Base-by-base conservation (phyloP, 331 rosid species). In the Malus hybrid region DNA sequence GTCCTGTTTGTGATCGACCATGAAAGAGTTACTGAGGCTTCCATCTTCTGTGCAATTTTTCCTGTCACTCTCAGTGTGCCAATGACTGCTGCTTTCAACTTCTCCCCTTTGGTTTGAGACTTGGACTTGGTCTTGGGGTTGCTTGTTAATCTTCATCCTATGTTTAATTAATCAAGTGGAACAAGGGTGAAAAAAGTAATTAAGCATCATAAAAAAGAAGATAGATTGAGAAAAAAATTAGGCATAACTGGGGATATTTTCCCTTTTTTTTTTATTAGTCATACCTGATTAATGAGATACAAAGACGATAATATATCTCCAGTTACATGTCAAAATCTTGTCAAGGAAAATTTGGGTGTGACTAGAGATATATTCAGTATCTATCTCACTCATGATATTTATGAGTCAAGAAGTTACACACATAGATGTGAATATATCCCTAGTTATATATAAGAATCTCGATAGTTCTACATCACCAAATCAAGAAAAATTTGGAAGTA, bases 191-290 rank as follows among this genome's bases (percentile, higher is more conserved):
- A 55, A 7, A 3, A 55, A 19, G 60, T 46, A 55, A 55, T 55
- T 55, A 19, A 55, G 10, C 60, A 55, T 19, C 12, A 9, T 55
- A 19, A 55, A 19, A 46, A 11, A 54, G 3, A 55, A 19, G 4
- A 6, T 3, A 4, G 0, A 6, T 0, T 9, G 0, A 18, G 22
- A 19, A 55, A 7, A 6, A 22, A 22, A 22, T 55, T 0, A 55
- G 9, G 9, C 2, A 24, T 6, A 16, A 55, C 4, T 46, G 1
- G 0, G 6, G 52, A 46, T 46, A 13, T 46, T 46, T 46, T 46
- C 18, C 0, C 0, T 46, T 18, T 13, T n/a, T 1, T 11, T 0
- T 46, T 46, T 46, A 1, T 46, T 1, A 46, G 0, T 46, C 50
- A 11, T 46, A 4, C 6, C 3, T 44, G 0, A 11, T 0, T 44